Percentiles rank a stretch among this genome's conserved stretches.
These are phyloP conservation scores for Geotrichum reessii DNA, from an alignment of 1,139 yeast species.

Conservation along the genomic window DNA sequence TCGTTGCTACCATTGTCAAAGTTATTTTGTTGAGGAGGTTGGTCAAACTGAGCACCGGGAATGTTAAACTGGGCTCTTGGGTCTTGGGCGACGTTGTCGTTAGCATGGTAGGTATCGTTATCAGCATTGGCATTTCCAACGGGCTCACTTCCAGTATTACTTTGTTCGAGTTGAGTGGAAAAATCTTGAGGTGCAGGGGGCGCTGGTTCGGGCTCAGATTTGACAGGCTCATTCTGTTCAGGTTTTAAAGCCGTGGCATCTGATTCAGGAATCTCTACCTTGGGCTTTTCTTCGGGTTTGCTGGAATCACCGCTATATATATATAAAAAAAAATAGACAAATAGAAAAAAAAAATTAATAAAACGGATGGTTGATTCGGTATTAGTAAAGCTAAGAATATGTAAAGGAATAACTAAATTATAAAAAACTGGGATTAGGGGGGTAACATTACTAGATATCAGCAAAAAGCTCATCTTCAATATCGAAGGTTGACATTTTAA, in stretches of 20 bases:
- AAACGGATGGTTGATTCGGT: background rate
- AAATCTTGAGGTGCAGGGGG: constrained; percentile 9
- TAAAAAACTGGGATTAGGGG: constrained; percentile 11
- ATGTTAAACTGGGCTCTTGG: background rate
- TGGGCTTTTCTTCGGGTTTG: constrained; percentile 18
- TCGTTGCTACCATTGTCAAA: background rate
- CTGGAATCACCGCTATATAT: constrained; percentile 16
- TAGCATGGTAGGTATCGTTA: constrained; percentile 31
- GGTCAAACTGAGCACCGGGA: background rate
- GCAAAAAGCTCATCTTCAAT: constrained; percentile 84
- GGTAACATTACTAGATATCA: constrained; percentile 53
- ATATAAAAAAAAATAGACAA: background rate
- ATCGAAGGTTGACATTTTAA: constrained; percentile 56
- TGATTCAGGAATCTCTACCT: constrained; percentile 20
- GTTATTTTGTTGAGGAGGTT: background rate
- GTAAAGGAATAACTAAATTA: constrained; percentile 4
- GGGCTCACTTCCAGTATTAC: constrained; percentile 1
- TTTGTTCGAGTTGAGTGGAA: constrained; percentile 21
- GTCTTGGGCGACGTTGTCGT: constrained; percentile 35
- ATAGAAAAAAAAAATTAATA: constrained; percentile 4
- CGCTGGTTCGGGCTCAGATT: constrained; percentile 3
- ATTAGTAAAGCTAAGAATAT: constrained; percentile 14
- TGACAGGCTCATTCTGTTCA: constrained; percentile 10
- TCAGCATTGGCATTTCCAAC: constrained; percentile 14
- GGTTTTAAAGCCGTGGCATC: constrained; percentile 13